Base-by-base conservation (phyloP, 2,329 filamentous ascomycete genomes). In the Verticillium longisporum region DNA sequence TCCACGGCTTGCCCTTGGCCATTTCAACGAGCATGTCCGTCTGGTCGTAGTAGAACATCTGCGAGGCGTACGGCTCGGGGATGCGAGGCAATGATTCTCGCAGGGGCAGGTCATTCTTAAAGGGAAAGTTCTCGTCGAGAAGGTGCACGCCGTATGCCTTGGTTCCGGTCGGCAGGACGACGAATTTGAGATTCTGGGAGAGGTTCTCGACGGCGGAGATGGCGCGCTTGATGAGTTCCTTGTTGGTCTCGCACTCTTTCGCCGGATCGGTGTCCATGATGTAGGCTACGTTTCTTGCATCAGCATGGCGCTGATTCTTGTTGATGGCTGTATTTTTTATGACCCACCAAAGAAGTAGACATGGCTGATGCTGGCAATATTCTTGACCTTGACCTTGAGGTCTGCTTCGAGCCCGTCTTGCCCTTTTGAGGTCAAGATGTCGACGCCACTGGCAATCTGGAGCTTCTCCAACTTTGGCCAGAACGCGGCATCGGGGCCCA, bases 31-130 rank as follows among this genome's bases (percentile, higher is more conserved):
- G 67, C 58, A 75, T 66, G 63, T 79, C 78, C 21, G 73, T 71
- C 67, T 80, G 76, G n/a, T 66, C 70, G 65, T 80, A 80, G 68
- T 80, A 80, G 68, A 80, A 80, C 62, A 80, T 75, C 61, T 77
- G 71, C 11, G 74, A 73, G 1, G 74, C 74, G 57, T 73, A 73
- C 0, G 75, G 76, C 59, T 75, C 72, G 1, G 75, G 73, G 37
- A 80, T 73, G n/a, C 75, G 73, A 0, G 74, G 74, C 33, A 72
- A 64, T 11, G 70, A 69, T 67, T 79, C 77, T 34, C 69, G 69
- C 54, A 78, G 65, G 0, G 77, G 77, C 14, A 72, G 71, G 65
- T 66, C 66, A 61, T 69, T 67, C 61, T 68, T 70, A 60, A 68
- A 68, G 41, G 67, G 69, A 60, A 69, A 68, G 9, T 67, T 57